Base-by-base conservation (phyloP, 1,284 basidiomycete genomes). In the Pseudozyma pruni region DNA sequence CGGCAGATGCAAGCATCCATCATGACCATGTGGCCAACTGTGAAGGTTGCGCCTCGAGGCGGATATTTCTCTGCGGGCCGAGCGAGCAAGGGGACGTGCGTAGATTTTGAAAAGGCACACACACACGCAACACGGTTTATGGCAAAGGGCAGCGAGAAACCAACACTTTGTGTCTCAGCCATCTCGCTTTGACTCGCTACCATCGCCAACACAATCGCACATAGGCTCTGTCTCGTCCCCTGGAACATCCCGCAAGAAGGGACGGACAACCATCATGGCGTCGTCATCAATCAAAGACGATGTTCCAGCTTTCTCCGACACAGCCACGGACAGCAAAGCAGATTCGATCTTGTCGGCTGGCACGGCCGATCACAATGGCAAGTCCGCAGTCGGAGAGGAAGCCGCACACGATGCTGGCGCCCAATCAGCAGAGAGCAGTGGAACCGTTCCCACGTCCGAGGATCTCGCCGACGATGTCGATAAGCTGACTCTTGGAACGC, bases 71-170 rank as follows among this genome's bases (percentile, higher is more conserved):
- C 16, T 4, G 7, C 22, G 27, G 38, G 20, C 17, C 39, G n/a
- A 13, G 45, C 29, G 37, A 52, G 47, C 40, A 35, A n/a, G 47
- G 59, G 47, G 42, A 41, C 47, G 52, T 51, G 59, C 50, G 37
- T 43, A 7, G 27, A 29, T 27, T 25, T 42, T 27, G 5, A 13
- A 20, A 41, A 11, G 29, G 19, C 45, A 39, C 50, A 38, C 51
- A 37, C 50, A 44, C 40, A 33, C 37, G 20, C 46, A 48, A 52
- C 31, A 8, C 23, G n/a, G n/a, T n/a, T n/a, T n/a, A n/a, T n/a
- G n/a, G n/a, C 27, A 29, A 11, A 11, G 7, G 27, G 7, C 7
- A 29, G 27, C 27, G 6, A 33, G 46, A 48, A 42, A 63, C 60
- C 60, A 63, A 63, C 60, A 57, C 54, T 43, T 40, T 11, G 8